Conservation (phyloP, 352 stramenopile species). For the Plasmopara halstedii region DNA sequence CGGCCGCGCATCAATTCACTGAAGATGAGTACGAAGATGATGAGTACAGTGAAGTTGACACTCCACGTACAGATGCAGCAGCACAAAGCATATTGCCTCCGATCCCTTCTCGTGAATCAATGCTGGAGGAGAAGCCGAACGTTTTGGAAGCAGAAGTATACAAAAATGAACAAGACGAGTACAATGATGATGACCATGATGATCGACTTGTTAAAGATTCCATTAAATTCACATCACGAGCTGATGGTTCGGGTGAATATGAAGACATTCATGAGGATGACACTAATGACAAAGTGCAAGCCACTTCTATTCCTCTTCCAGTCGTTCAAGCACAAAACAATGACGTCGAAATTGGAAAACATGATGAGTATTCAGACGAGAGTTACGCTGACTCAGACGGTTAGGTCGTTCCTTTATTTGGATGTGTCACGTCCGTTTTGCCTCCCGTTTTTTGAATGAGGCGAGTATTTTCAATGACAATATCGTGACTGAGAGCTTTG, state of each 20-base stretch:
- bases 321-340: background rate
- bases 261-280: constrained; percentile 21
- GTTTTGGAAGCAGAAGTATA: constrained; percentile 15
- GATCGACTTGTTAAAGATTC: too few relatives aligned
- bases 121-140: constrained; percentile 15
- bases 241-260: constrained; percentile 15
- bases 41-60: constrained; percentile 18
- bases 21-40: constrained; percentile 45
- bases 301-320: constrained; percentile 6
- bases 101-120: constrained; percentile 10
- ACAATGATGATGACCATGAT: constrained; percentile 41
- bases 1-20: background rate
- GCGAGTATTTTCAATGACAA: constrained; percentile 88
- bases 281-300: constrained; percentile 19
- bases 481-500: constrained; percentile 94
- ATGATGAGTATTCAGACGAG: constrained; percentile 30
- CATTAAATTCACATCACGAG: background rate
- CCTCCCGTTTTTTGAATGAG: constrained; percentile 90
- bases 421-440: constrained; percentile 64
- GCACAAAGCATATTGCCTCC: constrained; percentile 1
- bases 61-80: constrained; percentile 1
- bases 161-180: constrained; percentile 30
- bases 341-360: constrained; percentile 26
- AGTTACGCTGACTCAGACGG: constrained; percentile 56
- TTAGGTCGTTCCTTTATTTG: background rate